phyloP scores from a whole-genome alignment of 106 monocot species.

The Dendrobium chrysotoxum region DNA sequence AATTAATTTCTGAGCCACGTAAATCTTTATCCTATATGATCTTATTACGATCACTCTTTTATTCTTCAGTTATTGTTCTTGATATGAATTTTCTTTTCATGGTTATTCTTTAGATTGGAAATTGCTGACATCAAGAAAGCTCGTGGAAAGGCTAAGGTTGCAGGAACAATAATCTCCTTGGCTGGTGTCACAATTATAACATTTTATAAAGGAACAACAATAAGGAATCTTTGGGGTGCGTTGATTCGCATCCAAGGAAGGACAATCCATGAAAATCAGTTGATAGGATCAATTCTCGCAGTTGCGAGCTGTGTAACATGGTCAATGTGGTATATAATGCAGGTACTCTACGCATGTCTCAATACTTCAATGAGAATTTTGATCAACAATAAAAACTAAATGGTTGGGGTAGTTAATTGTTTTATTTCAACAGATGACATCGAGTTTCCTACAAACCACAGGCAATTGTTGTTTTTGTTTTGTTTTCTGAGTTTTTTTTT shows the following conservation, averaged over 20 bases:
- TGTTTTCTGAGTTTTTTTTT: no score
- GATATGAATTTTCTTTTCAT: neutral
- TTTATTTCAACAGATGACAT: no score
- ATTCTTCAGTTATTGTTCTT: no score
- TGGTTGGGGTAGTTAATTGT: no score
- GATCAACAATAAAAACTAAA: no score
- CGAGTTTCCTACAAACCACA: no score
- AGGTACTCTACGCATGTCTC: conserved; percentile 30
- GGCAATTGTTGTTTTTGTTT: no score
- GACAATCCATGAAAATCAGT: conserved; percentile 49
- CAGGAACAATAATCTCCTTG: conserved; percentile 65
- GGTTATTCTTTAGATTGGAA: conserved; percentile 46
- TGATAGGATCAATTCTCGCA: conserved; percentile 62
- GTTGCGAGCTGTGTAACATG: conserved; percentile 73
- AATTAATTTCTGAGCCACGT: no score
- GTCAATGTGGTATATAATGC: conserved; percentile 91
- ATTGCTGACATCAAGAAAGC: conserved; percentile 41
- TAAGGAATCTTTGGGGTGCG: conserved; percentile 40
- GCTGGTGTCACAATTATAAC: conserved; percentile 85
- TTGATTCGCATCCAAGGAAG: conserved; percentile 51
- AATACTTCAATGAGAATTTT: no score
- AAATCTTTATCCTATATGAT: no score
- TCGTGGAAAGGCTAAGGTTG: conserved; percentile 63
- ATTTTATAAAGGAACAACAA: conserved; percentile 61
- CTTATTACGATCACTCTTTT: no score